A percentile compares a stretch with the other conserved stretches of the same genome.
phyloP scores from a whole-genome alignment of 257 asterid genomes.

The Lycium ferocissimum region DNA sequence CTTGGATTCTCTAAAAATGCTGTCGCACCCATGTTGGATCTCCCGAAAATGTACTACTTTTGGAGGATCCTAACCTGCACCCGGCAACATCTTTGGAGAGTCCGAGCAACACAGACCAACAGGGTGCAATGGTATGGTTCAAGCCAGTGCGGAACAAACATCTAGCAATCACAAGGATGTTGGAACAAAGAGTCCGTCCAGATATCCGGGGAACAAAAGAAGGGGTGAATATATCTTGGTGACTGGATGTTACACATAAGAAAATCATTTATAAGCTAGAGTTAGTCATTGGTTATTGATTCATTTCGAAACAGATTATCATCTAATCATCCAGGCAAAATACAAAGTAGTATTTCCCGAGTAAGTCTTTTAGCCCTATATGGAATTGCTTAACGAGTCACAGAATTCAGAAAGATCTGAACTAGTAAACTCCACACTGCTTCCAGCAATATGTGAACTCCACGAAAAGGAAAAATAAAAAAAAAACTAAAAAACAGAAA shows the following conservation, averaged over 20 bases:
- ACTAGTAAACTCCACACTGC: background rate
- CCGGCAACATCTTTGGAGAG: too few species aligned
- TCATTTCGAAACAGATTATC: background rate
- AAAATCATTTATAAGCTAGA: background rate
- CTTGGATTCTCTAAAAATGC: too few species aligned
- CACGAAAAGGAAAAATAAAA: background rate
- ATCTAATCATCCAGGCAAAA: background rate
- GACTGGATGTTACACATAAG: background rate
- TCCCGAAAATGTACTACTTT: too few species aligned
- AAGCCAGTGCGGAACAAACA: too few species aligned
- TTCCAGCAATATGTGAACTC: constrained; percentile 4
- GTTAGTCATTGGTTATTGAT: background rate
- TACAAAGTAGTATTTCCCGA: background rate
- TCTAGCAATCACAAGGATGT: too few species aligned
- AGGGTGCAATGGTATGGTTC: too few species aligned
- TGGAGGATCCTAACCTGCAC: too few species aligned
- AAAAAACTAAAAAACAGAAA: too few species aligned
- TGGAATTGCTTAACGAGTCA: background rate
- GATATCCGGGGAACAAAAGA: too few species aligned
- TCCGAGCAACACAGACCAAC: too few species aligned
- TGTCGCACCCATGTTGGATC: too few species aligned
- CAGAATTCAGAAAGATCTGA: background rate
- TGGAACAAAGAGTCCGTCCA: too few species aligned
- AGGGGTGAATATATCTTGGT: background rate
- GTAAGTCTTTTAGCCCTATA: background rate